Evolutionary conservation across 1,139 yeast species (phyloP).

Genomic region (Yamadazyma blattariae): DNA sequence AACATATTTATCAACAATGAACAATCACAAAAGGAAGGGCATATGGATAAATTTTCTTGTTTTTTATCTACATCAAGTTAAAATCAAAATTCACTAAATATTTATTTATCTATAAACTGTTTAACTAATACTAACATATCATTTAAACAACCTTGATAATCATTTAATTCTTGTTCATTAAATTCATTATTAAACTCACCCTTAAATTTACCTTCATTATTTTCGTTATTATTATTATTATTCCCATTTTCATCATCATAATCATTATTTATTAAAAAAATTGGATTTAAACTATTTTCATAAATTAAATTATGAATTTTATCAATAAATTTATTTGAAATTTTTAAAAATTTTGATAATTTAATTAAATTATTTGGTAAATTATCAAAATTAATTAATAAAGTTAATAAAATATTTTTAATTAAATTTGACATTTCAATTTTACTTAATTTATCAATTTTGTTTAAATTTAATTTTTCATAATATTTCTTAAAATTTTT

Average conservation of each 20-base stretch:
- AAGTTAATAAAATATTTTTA: conserved; percentile 32
- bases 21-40: not conserved
- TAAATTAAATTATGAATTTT: conserved; percentile 22
- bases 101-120: not conserved
- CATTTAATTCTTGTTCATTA: conserved; percentile 13
- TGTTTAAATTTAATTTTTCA: conserved; percentile 23
- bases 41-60: not conserved
- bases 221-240: no score
- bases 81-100: no score
- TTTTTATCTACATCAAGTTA: no score
- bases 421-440: conserved; percentile 27
- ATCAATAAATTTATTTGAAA: conserved; percentile 27
- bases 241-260: no score
- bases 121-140: conserved; percentile 15
- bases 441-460: conserved; percentile 25
- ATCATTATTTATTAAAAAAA: conserved; percentile 14
- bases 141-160: conserved; percentile 19
- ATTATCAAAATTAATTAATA: conserved; percentile 26
- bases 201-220: no score
- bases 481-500: conserved; percentile 23
- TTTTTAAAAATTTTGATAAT: conserved; percentile 24
- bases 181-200: no score
- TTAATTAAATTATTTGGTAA: conserved; percentile 24
- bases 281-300: conserved; percentile 13
- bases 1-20: not conserved